A percentile compares a stretch with the other conserved stretches of the same genome.
phyloP scores from a whole-genome alignment of 176 grass and related monocot genomes.

The Zoysia japonica region DNA sequence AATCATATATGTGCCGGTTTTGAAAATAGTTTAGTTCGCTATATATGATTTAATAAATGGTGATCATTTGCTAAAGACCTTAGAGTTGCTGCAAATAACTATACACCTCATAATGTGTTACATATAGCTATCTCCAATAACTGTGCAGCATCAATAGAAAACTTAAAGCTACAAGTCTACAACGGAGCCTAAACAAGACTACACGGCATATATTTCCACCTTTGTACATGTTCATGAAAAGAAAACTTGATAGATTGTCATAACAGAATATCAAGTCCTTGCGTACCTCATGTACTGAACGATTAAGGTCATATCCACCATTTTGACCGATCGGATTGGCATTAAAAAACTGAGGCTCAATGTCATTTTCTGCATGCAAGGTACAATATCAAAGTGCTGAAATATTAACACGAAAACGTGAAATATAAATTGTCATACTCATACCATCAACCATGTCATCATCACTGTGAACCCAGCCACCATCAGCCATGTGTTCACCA shows the following conservation, averaged over 20 bases:
- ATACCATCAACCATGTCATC: conserved; percentile 65
- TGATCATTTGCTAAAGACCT: not conserved
- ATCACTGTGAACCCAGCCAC: conserved; percentile 63
- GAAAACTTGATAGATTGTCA: not conserved
- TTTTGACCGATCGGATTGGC: conserved; percentile 72
- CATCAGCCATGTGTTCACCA: conserved; percentile 49
- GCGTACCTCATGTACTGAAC: conserved; percentile 65
- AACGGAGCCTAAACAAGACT: no score
- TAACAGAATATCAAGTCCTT: not conserved
- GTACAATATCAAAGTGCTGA: conserved; percentile 16
- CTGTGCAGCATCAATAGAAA: not conserved
- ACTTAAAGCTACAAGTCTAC: no score
- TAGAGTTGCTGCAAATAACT: not conserved
- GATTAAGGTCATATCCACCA: conserved; percentile 59
- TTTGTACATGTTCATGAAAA: conserved; percentile 9
- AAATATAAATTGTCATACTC: not conserved
- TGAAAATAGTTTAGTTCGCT: not conserved
- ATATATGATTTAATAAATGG: not conserved
- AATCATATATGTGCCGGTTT: not conserved
- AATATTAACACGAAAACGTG: conserved; percentile 16
- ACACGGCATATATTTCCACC: not conserved
- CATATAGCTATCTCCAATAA: not conserved
- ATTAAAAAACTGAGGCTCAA: conserved; percentile 21
- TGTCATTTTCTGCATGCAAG: conserved; percentile 51
- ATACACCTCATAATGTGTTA: not conserved